A percentile compares a stretch with the other conserved stretches of the same genome.
Evolutionary conservation across 1,284 basidiomycete genomes (phyloP).

Genomic region (Tremellales sp.): DNA sequence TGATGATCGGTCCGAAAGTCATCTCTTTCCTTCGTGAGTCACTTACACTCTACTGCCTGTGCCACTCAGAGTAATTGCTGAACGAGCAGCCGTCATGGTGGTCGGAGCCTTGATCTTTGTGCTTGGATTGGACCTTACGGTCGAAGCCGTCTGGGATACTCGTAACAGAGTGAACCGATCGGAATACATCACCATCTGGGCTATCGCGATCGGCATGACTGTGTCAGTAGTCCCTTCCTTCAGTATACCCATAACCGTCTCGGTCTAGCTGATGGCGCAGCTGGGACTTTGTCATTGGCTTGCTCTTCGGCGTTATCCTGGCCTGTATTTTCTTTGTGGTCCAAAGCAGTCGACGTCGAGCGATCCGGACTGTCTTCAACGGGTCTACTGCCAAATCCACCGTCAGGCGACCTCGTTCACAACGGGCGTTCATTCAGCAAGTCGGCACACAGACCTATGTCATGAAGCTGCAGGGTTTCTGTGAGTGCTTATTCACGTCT

Average conservation of each 20-base stretch:
- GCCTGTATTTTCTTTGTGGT: slow-evolving; percentile 96
- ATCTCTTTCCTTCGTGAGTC: slow-evolving; percentile 85
- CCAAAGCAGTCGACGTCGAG: slow-evolving; percentile 76
- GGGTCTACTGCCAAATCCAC: slow-evolving; percentile 82
- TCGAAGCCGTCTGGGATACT: slow-evolving; percentile 96
- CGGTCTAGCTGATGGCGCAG: slow-evolving; percentile 27
- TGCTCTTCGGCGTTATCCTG: slow-evolving; percentile 85
- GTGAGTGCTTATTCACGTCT: slow-evolving; percentile 20
- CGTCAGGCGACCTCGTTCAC: slow-evolving; percentile 80
- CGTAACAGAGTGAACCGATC: slow-evolving; percentile 75
- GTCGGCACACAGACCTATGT: slow-evolving; percentile 90
- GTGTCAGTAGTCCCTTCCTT: slow-evolving; percentile 32
- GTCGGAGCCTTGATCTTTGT: slow-evolving; percentile 92
- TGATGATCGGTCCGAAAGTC: slow-evolving; percentile 65
- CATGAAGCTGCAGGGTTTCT: slow-evolving; percentile 75
- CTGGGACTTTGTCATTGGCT: slow-evolving; percentile 92
- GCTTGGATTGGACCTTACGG: slow-evolving; percentile 87
- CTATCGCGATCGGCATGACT: slow-evolving; percentile 80
- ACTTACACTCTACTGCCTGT: background rate
- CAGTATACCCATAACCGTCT: background rate
- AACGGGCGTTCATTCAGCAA: slow-evolving; percentile 82
- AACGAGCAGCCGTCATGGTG: slow-evolving; percentile 68
- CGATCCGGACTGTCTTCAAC: slow-evolving; percentile 74
- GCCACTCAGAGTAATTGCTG: background rate
- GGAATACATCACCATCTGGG: slow-evolving; percentile 55